phyloP scores from a whole-genome alignment of 345 rosid genomes.

The Rhodamnia rubescens region DNA sequence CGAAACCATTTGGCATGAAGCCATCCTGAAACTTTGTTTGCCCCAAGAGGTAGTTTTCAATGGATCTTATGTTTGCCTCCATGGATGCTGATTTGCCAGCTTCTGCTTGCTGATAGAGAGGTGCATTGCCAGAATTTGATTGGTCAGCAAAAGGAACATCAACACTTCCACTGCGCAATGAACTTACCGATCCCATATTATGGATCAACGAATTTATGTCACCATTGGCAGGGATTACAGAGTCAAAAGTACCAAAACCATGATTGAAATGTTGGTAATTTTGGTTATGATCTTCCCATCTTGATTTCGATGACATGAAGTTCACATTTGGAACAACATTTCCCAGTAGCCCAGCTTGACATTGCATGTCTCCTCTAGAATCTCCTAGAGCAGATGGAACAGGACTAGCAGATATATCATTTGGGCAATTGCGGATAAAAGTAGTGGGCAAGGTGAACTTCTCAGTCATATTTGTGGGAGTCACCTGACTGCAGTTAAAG shows the following conservation, averaged over 20 bases:
- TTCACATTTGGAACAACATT: conserved; percentile 28
- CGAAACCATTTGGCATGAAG: conserved; percentile 29
- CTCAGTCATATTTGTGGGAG: conserved; percentile 15
- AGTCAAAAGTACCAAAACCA: conserved; percentile 24
- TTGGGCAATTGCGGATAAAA: conserved; percentile 15
- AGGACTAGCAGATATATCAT: conserved; percentile 24
- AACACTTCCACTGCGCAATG: conserved; percentile 8
- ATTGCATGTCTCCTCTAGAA: conserved; percentile 28
- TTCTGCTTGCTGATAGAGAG: conserved; percentile 14
- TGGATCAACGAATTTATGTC: conserved; percentile 5
- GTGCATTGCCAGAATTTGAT: conserved; percentile 17
- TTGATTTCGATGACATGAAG: conserved; percentile 15
- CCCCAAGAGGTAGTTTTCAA: conserved; percentile 18
- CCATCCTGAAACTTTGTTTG: conserved; percentile 34
- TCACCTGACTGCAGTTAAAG: conserved; percentile 21
- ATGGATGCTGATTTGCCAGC: conserved; percentile 16
- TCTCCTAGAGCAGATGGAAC: conserved; percentile 17
- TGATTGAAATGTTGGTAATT: conserved; percentile 4
- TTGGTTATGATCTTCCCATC: conserved; percentile 38
- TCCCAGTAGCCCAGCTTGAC: conserved; percentile 28
- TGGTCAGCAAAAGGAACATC: conserved; percentile 24
- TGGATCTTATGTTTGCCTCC: conserved; percentile 22
- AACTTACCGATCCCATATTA: conserved; percentile 14
- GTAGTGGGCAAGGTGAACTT: conserved; percentile 9
- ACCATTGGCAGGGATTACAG: conserved; percentile 18